phyloP scores from a whole-genome alignment of 345 rosid species.

The Pugionium dolabratum region DNA sequence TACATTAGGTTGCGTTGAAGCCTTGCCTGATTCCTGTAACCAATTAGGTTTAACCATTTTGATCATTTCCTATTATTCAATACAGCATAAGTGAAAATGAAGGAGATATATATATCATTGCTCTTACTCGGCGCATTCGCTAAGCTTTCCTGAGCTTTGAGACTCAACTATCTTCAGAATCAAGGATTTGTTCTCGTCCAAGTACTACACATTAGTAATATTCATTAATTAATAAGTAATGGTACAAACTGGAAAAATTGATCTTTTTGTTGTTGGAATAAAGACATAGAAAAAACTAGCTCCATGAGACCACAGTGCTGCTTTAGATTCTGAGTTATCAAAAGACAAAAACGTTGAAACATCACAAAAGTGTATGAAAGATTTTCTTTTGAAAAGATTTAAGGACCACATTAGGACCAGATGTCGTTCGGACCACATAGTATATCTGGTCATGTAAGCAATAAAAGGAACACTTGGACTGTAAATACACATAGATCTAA shows the following conservation, averaged over 20 bases:
- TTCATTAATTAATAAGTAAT: conserved; percentile 13
- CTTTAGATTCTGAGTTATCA: conserved; percentile 28
- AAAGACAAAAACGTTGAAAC: conserved; percentile 38
- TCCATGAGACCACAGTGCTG: conserved; percentile 35
- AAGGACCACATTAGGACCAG: conserved; percentile 44
- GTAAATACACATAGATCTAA: conserved; percentile 35
- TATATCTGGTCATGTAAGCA: conserved; percentile 44
- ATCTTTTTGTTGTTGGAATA: conserved; percentile 7
- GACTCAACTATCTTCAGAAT: conserved; percentile 99
- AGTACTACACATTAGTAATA: conserved; percentile 60
- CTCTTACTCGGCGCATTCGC: conserved; percentile 97
- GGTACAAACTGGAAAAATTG: conserved; percentile 1
- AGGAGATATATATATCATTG: background rate
- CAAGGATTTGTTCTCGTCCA: conserved; percentile 99
- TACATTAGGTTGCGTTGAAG: conserved; percentile 97
- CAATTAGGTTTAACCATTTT: conserved; percentile 16
- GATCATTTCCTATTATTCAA: background rate
- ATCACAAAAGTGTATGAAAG: conserved; percentile 36
- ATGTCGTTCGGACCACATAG: conserved; percentile 36
- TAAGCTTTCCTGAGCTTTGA: conserved; percentile 92
- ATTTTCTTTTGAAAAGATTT: conserved; percentile 35
- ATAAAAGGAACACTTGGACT: conserved; percentile 41
- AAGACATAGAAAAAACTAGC: conserved; percentile 15
- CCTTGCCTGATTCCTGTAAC: conserved; percentile 88
- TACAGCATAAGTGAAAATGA: background rate